phyloP scores from a whole-genome alignment of 768 basidiomycete genomes.

The Polyporus arcularius region DNA sequence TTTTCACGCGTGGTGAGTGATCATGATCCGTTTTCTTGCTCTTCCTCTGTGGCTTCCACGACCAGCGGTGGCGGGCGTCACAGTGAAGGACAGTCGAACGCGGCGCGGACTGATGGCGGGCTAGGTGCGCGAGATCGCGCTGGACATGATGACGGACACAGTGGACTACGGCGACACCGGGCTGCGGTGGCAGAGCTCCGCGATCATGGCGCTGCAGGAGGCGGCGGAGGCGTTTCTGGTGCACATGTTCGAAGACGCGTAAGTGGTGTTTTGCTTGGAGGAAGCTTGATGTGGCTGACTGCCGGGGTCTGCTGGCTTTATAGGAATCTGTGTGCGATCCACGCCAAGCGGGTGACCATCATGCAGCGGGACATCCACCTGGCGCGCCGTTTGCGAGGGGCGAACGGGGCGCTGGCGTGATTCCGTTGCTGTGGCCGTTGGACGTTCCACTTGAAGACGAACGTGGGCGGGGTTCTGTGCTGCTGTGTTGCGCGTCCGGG shows the following conservation, averaged over 20 bases:
- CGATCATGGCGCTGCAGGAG: slow-evolving; percentile 92
- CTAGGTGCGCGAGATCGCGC: slow-evolving; percentile 93
- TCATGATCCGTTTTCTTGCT: background rate
- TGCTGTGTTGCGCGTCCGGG: background rate
- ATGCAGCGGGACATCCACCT: slow-evolving; percentile 98
- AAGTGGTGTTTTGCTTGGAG: slow-evolving; percentile 40
- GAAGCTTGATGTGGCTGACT: background rate
- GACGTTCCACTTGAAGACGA: no score
- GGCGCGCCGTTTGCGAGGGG: slow-evolving; percentile 91
- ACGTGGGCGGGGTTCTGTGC: background rate
- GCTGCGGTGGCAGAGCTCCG: slow-evolving; percentile 94
- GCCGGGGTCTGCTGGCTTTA: background rate
- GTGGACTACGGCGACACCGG: slow-evolving; percentile 58
- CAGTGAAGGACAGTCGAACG: background rate
- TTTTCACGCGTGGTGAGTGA: slow-evolving; percentile 86
- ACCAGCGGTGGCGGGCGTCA: background rate
- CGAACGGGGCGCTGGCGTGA: slow-evolving; percentile 74
- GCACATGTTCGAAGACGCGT: slow-evolving; percentile 98
- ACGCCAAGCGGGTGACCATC: slow-evolving; percentile 96
- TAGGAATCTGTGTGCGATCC: slow-evolving; percentile 95
- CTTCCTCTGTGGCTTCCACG: background rate
- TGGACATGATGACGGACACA: slow-evolving; percentile 84
- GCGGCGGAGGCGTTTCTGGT: slow-evolving; percentile 95
- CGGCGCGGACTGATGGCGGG: background rate
- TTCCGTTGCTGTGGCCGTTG: background rate